Percentiles rank a stretch among this genome's conserved stretches.
Conservation (phyloP, 2,329 filamentous ascomycete genomes). For the Colletotrichum cordylinicola region DNA sequence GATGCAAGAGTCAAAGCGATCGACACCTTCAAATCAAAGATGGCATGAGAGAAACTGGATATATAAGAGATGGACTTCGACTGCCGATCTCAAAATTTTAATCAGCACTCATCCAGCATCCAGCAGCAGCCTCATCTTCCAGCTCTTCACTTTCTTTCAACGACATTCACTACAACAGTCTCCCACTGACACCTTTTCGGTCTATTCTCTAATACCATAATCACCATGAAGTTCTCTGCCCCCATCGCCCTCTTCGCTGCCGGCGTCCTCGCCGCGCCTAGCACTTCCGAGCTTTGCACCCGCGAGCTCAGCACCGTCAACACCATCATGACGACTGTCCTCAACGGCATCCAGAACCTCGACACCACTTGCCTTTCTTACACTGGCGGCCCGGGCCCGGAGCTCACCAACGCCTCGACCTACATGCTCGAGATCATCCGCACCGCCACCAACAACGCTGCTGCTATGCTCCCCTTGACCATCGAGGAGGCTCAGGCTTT, state of each 20-base stretch:
- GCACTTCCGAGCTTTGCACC: not conserved
- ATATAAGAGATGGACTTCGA: slow-evolving; percentile 5
- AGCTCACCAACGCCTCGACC: not conserved
- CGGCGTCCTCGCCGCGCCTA: slow-evolving; percentile 3
- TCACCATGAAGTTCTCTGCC: slow-evolving; percentile 15
- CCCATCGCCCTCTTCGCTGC: slow-evolving; percentile 12
- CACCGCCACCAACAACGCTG: slow-evolving; percentile 19
- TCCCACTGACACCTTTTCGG: not conserved
- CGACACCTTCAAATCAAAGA: not conserved
- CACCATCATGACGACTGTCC: slow-evolving; percentile 20
- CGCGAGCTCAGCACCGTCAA: slow-evolving; percentile 16
- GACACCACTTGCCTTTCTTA: slow-evolving; percentile 10
- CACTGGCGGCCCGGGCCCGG: slow-evolving; percentile 4
- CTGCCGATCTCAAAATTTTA: not conserved
- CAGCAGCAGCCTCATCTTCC: not conserved
- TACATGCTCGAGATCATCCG: slow-evolving; percentile 16
- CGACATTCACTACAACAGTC: not conserved
- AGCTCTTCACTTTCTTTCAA: not conserved
- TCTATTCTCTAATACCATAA: not conserved
- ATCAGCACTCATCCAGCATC: not conserved
- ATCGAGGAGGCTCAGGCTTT: slow-evolving; percentile 22
- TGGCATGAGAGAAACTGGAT: not conserved
- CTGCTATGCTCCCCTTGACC: not conserved
- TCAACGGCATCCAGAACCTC: slow-evolving; percentile 7
- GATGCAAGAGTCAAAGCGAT: not conserved